Evolutionary conservation across 805 yeast genomes (phyloP), one percentile per base, ranked within the genome.

Genomic region (Kuraishia hungarica): DNA sequence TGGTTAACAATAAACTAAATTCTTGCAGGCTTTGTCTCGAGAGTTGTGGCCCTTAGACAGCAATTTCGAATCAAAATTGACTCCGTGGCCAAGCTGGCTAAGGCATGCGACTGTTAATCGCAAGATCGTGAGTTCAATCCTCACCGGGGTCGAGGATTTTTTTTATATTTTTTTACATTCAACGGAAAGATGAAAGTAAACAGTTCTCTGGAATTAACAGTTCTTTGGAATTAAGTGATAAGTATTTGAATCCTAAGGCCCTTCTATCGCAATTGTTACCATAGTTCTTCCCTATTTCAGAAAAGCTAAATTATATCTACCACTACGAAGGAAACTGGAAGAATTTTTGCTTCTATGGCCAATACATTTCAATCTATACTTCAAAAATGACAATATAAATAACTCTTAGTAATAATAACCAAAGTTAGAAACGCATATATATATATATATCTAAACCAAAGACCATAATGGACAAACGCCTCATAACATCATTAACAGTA

Each of bases 61-160:
- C n/a, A 35, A 15, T 35, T 35, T 35, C 17, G 43, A 35, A 35
- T 35, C 43, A 35, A 35, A 35, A 35, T 35, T 35, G 79, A 74
- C 78, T 75, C 69, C 78, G 72, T 76, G 80, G 80, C 81, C 81
- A 77, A 77, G 81, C 71, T 77, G 80, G 80, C 71, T 66, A 76
- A 77, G 81, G 81, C 81, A 79, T 76, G 80, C 81, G 81, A 77
- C 81, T 77, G 81, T 77, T 77, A 78, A 78, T 78, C 82, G 81
- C 81, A 78, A 78, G 82, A 78, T 75, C 82, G 81, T 67, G 80
- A 77, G 81, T 77, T 77, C 81, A 72, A 77, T 69, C 81, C 81
- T 77, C 80, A 67, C 81, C 74, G 78, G 67, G 81, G 80, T 77
- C 81, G 81, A 35, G 43, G 43, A 35, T 35, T 35, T 35, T 35